Evolutionary conservation across 1,284 basidiomycete genomes (phyloP), one percentile per base, ranked within the genome.

Genomic region (Pascua guehoae): DNA sequence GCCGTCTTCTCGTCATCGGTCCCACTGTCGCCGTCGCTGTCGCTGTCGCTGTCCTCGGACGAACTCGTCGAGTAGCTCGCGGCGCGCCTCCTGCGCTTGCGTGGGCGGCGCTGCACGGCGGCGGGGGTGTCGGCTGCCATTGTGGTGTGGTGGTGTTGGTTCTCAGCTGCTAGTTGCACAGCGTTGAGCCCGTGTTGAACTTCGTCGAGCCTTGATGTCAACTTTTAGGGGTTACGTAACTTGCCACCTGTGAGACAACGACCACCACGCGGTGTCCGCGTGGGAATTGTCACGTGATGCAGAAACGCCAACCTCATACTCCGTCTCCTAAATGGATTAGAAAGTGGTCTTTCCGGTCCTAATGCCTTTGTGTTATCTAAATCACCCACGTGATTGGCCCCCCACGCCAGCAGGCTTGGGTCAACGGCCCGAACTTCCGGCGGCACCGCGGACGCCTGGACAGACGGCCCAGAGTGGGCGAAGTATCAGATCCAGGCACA

Each of bases 11-110:
- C 48, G 32, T 39, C 53, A 12, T 42, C 42, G 16, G 41, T 15
- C 17, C 16, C 40, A n/a, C n/a, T n/a, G 47, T 42, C 57, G 18
- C 54, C 69, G 15, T 41, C 47, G 36, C 47, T 56, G 17, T 65
- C 67, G n/a, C n/a, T n/a, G n/a, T n/a, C 24, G 60, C 46, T 47
- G 41, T 51, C 49, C 46, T 51, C 46, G 48, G 58, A 61, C 16
- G 67, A 69, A 12, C 60, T 63, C 15, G 66, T 66, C n/a, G 64
- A 60, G 46, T 69, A 69, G 14, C 66, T 69, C 14, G 62, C 63
- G 37, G 66, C 64, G 49, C 72, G 64, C 57, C 72, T 69, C 58
- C 72, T 64, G 51, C 71, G 60, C 52, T 72, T 71, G 41, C 69
- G 60, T 40, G 65, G 56, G 17, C 60, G 54, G 48, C 52, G 57